Base-by-base conservation (phyloP, 768 basidiomycete genomes). In the Podaxis rugospora region DNA sequence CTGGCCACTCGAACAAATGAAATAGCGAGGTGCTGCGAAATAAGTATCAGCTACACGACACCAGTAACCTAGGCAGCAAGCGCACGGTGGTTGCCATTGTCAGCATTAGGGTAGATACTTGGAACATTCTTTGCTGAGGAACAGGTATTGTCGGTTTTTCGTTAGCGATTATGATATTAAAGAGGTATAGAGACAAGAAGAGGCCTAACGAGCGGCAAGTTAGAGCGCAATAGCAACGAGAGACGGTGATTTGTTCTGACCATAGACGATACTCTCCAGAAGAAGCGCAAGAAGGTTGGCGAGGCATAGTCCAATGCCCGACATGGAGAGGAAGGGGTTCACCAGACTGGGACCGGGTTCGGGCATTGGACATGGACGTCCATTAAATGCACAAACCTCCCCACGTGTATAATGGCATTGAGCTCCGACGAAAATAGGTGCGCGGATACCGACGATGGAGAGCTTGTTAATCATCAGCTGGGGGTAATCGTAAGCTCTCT, bases 241-340 rank as follows among this genome's bases (percentile, higher is more conserved):
- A 16, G 28, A 42, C 14, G 4, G 13, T 18, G 16, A 55, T 5
- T 35, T 7, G 2, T 28, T 1, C 42, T 57, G 11, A 57, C 55
- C 55, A 18, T 57, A 57, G 32, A 57, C 28, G 18, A 57, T 47
- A 10, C 55, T 57, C 35, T 57, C 55, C 9, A 57, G 25, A 7
- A 57, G 16, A 13, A 57, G 42, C 1, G 28, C 55, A 35, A 57
- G 55, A 32, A 57, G 44, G 36, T 32, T 47, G 10, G 55, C 55
- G n/a, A 47, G 28, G n/a, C 55, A 46, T 49, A 32, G n/a, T 18
- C 27, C 32, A 9, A 57, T 57, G 21, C 44, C 46, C 25, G 55
- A n/a, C 55, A 57, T 57, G 32, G 32, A 11, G 55, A 49, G 52
- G 28, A 9, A 3, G 25, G 11, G 52, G 16, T 7, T 4, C n/a